These are phyloP conservation scores for Luzula sylvatica DNA, from an alignment of 176 grass and related monocot genomes.

Conservation along the genomic window DNA sequence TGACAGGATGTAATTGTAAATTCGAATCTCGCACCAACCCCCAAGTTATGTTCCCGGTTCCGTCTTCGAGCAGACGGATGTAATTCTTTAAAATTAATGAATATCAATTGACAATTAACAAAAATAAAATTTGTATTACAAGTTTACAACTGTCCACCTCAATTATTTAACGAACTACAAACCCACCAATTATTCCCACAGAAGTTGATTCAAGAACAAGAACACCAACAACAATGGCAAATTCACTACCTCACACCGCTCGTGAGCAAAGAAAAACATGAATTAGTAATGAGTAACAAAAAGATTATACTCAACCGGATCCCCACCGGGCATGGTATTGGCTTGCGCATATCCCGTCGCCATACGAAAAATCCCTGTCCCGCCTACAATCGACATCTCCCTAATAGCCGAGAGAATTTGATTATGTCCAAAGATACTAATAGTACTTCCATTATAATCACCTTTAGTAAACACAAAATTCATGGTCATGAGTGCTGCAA, in stretches of 20 bases:
- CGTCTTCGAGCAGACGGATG: too few relatives aligned
- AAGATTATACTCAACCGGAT: slow-evolving; percentile 54
- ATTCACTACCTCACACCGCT: too few relatives aligned
- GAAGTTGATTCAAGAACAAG: too few relatives aligned
- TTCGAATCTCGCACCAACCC: too few relatives aligned
- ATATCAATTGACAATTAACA: too few relatives aligned
- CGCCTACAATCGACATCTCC: slow-evolving; percentile 65
- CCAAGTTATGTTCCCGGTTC: too few relatives aligned
- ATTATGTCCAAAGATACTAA: slow-evolving; percentile 40
- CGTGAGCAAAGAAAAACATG: too few relatives aligned
- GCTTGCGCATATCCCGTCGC: slow-evolving; percentile 42
- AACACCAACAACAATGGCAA: too few relatives aligned
- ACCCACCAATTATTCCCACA: background rate
- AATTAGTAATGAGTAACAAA: slow-evolving; percentile 24
- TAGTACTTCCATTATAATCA: slow-evolving; percentile 45
- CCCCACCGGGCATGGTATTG: slow-evolving; percentile 7
- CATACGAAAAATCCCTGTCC: slow-evolving; percentile 39
- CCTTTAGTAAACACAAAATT: slow-evolving; percentile 54
- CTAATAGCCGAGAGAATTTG: slow-evolving; percentile 24
- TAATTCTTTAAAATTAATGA: too few relatives aligned
- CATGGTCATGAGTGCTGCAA: slow-evolving; percentile 39
- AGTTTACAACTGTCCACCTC: too few relatives aligned
- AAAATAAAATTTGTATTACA: too few relatives aligned
- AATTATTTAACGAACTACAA: background rate
- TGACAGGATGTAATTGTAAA: too few relatives aligned